Base-by-base conservation (phyloP, 805 yeast species). In the Wickerhamiella musiphila region DNA sequence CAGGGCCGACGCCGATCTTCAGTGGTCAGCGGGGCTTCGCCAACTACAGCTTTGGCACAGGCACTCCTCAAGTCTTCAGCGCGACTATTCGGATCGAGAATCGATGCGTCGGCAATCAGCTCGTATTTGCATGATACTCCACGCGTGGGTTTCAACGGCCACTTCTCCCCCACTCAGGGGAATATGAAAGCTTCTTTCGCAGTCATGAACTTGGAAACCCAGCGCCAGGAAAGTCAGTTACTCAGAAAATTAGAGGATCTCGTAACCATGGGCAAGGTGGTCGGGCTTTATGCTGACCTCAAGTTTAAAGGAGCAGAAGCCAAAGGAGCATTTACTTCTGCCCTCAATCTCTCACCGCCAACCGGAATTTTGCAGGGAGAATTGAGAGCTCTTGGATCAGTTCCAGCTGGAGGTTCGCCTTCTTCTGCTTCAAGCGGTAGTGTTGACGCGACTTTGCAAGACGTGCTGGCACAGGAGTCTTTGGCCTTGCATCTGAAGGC, bases 191-290 rank as follows among this genome's bases (percentile, higher is more conserved):
- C 22, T 18, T 12, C 9, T 11, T 13, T 27, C 42, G 20, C 37
- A 44, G 17, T 26, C 20, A 8, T 24, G 24, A 9, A 13, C 29
- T 22, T 10, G 28, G 11, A 24, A 33, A 10, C 38, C 33, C 30
- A 36, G 26, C 34, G 26, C 34, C 6, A 44, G 12, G 56, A 50
- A 40, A 40, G 45, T 21, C 39, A 35, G 32, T 40, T 53, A 17
- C 33, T 49, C 18, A 44, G 42, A 28, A 49, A 63, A 34, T 58
- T 84, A 37, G 94, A 83, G 51, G 61, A 71, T 1, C 57, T 82
- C 28, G 82, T 93, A 2, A 82, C 94, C 1, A 83, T 82, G 57
- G 82, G 94, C 0, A 90, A 83, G 48, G 93, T 93, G 0, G 73
- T 90, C 14, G 72, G 74, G 40, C 61, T 82, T 20, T 83, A 76